Evolutionary conservation across 257 asterid species (phyloP).

Genomic region (Solanum rostratum): DNA sequence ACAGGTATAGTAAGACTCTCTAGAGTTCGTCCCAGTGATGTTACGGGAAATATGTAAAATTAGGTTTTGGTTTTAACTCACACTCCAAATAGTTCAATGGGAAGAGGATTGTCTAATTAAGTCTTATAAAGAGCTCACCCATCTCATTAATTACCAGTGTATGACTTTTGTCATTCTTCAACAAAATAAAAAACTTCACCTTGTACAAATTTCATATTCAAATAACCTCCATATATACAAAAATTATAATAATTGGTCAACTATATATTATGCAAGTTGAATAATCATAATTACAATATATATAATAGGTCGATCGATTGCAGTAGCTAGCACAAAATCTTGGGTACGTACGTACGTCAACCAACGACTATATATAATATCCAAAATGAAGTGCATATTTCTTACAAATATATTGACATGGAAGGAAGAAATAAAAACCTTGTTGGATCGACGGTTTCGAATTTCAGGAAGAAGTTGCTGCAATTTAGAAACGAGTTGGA

Average conservation of each 20-base stretch:
- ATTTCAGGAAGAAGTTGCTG: slow-evolving; percentile 72
- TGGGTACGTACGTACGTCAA: too few relatives aligned
- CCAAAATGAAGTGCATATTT: background rate
- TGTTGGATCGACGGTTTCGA: slow-evolving; percentile 45
- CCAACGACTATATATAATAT: background rate
- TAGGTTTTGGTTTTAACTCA: too few relatives aligned
- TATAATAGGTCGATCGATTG: too few relatives aligned
- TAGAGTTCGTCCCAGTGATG: background rate
- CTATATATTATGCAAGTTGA: background rate
- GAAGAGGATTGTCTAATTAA: accelerated
- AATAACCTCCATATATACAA: background rate
- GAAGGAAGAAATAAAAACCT: slow-evolving; percentile 16
- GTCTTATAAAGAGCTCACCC: too few relatives aligned
- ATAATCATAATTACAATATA: too few relatives aligned
- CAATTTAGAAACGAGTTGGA: slow-evolving; percentile 50
- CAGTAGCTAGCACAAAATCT: background rate
- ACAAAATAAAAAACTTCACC: too few relatives aligned
- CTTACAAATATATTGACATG: background rate
- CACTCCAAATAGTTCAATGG: too few relatives aligned
- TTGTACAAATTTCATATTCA: background rate
- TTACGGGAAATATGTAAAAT: too few relatives aligned
- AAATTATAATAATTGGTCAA: background rate
- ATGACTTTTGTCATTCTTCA: too few relatives aligned
- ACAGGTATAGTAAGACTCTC: background rate
- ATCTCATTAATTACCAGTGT: too few relatives aligned